A percentile compares a stretch with the other conserved stretches of the same genome.
phyloP scores from a whole-genome alignment of 139 green algal species.

The Tetradesmus obliquus region DNA sequence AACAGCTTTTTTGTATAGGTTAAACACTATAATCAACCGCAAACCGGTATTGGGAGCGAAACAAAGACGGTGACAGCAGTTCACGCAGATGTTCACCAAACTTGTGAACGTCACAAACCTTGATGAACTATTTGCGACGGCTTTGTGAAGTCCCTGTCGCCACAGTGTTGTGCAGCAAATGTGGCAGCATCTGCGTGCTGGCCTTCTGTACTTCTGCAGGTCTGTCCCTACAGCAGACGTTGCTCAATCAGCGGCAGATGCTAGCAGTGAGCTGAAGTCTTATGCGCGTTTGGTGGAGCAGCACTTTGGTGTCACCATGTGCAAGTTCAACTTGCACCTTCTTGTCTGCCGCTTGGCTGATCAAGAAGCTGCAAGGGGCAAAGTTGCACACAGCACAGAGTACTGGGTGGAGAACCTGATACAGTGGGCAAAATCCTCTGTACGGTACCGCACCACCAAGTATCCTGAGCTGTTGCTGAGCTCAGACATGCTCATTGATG shows the following conservation, averaged over 20 bases:
- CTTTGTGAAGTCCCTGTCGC: too few species aligned
- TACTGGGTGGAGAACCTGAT: slow-evolving; percentile 37
- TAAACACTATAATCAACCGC: too few species aligned
- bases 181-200: background rate
- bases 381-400: slow-evolving; percentile 20
- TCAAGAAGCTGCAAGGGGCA: slow-evolving; percentile 5
- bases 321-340: slow-evolving; percentile 40
- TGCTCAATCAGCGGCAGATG: background rate
- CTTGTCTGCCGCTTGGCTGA: slow-evolving; percentile 2
- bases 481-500: background rate
- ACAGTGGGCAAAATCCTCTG: background rate
- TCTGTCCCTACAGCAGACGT: background rate
- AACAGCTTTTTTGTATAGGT: too few species aligned
- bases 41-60: too few species aligned
- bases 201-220: background rate
- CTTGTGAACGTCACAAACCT: too few species aligned
- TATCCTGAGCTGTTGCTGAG: slow-evolving; percentile 33
- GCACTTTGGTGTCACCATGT: background rate
- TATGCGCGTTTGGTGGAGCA: background rate
- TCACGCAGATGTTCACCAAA: too few species aligned
- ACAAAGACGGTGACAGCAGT: too few species aligned
- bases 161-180: background rate
- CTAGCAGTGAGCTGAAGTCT: background rate
- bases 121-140: too few species aligned
- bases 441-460: slow-evolving; percentile 23